Evolutionary conservation across 2,329 filamentous ascomycete species (phyloP), one percentile per base, ranked within the genome.

Genomic region (Annulohypoxylon truncatum): DNA sequence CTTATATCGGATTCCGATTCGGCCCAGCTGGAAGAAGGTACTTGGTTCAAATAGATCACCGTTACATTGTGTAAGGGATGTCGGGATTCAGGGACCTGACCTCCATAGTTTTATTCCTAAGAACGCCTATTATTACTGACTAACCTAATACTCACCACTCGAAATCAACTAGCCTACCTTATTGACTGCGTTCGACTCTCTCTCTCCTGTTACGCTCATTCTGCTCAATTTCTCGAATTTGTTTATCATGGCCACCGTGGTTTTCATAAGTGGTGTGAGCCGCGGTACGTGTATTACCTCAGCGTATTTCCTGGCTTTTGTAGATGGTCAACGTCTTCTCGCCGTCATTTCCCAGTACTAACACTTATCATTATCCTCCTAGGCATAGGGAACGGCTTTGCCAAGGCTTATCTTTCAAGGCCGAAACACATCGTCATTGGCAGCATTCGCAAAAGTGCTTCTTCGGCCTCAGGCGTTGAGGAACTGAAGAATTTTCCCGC

Each of bases 351-450:
- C 24, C 51, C 28, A 62, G 10, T 51, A 51, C 51, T 62, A 46
- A 56, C 35, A 35, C 26, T 51, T 20, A 44, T 13, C 24, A 62
- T 38, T 29, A 46, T 46, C 44, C 50, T 60, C n/a, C 40, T 22
- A 78, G 78, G 77, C 9, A 75, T 79, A 58, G 81, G 81, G 2
- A 70, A 76, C 8, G 75, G 73, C 68, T 75, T 47, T 55, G 73
- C 35, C 22, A 53, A 66, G 47, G 52, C 54, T 2, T 80, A 80
- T 67, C 78, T 84, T 38, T 62, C 69, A 1, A 71, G 76, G 1
- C 77, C 81, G 0, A 71, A 78, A 44, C 78, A 76, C 15, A 80
- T 73, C 15, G 77, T 83, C 40, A 77, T 83, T 12, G 80, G 78
- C 18, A 79, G 77, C 4, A 74, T 80, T 28, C 80, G 80, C 20